Conservation (phyloP, 192 early-diverging fungal genomes). For the Geranomyces variabilis region DNA sequence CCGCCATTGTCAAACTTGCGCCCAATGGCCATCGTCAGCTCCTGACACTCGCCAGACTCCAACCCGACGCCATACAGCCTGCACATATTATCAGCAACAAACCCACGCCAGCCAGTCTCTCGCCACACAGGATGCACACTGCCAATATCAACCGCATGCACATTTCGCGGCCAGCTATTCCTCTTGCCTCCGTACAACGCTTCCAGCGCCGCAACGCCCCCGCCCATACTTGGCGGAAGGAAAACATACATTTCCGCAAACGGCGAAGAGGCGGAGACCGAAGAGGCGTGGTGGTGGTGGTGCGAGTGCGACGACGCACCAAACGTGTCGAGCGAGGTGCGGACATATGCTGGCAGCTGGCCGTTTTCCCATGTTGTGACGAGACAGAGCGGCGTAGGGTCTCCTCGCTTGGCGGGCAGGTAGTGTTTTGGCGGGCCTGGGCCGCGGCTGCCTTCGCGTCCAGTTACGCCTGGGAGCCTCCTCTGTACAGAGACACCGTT, state of each 20-base stretch:
- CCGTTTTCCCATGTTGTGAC: conserved; percentile 19
- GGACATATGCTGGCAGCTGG: conserved; percentile 7
- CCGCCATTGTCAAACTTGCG: neutral
- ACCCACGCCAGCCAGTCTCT: conserved; percentile 6
- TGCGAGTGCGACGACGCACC: conserved; percentile 2
- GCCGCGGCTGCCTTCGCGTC: too few species aligned
- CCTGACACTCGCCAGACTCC: neutral
- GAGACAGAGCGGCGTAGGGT: conserved; percentile 15
- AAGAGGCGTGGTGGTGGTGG: too few species aligned
- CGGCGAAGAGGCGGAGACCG: too few species aligned
- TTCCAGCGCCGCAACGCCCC: too few species aligned
- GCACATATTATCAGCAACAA: conserved; percentile 12
- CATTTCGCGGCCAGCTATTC: conserved; percentile 17
- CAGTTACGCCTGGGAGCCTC: too few species aligned
- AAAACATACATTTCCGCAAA: conserved; percentile 21
- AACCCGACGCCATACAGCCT: neutral
- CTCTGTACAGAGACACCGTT: too few species aligned
- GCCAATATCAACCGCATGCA: conserved; percentile 24
- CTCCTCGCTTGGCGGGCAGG: too few species aligned
- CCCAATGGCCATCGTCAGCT: conserved; percentile 6
- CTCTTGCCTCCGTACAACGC: too few species aligned
- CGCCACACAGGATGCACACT: conserved; percentile 6
- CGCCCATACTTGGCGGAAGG: conserved; percentile 15
- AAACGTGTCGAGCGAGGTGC: conserved; percentile 21
- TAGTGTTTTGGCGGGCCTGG: too few species aligned